Evolutionary conservation across 306 rosid species (phyloP).

Genomic region (Dryas alaskensis): DNA sequence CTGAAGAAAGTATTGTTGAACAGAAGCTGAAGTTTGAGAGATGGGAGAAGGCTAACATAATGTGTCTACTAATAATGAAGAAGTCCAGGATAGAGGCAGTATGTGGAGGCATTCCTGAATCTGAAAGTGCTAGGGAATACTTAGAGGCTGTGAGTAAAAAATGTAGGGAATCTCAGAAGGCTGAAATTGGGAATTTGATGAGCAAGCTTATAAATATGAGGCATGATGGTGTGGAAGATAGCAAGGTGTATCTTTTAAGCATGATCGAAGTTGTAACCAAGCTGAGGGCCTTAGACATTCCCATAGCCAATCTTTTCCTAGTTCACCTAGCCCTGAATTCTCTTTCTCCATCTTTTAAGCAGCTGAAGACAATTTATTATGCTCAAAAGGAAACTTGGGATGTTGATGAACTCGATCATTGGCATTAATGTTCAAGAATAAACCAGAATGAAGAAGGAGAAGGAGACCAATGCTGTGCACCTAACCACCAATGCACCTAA

Average conservation of each 20-base stretch:
- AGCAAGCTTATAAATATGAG: not conserved
- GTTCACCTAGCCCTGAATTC: not conserved
- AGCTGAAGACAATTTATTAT: no score
- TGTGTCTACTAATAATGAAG: not conserved
- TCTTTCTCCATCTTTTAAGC: no score
- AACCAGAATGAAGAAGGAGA: not conserved
- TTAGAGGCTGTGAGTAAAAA: not conserved
- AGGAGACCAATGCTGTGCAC: no score
- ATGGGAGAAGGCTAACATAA: not conserved
- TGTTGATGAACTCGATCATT: not conserved
- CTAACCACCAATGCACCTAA: no score
- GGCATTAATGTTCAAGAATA: not conserved
- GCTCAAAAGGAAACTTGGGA: not conserved
- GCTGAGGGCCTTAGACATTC: not conserved
- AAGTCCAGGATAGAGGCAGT: not conserved
- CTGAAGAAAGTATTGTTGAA: not conserved
- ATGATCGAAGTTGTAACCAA: not conserved
- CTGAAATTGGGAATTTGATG: not conserved
- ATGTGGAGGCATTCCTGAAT: not conserved
- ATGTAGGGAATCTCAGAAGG: slow-evolving; percentile 4
- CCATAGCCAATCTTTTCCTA: not conserved
- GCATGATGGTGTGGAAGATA: not conserved
- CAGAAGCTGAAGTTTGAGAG: not conserved
- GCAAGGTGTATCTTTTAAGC: no score
- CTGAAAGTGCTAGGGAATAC: not conserved